Percentiles rank a stretch among this genome's conserved stretches.
Conservation (phyloP, 2,329 filamentous ascomycete species). For the Cordyceps pruinosa region DNA sequence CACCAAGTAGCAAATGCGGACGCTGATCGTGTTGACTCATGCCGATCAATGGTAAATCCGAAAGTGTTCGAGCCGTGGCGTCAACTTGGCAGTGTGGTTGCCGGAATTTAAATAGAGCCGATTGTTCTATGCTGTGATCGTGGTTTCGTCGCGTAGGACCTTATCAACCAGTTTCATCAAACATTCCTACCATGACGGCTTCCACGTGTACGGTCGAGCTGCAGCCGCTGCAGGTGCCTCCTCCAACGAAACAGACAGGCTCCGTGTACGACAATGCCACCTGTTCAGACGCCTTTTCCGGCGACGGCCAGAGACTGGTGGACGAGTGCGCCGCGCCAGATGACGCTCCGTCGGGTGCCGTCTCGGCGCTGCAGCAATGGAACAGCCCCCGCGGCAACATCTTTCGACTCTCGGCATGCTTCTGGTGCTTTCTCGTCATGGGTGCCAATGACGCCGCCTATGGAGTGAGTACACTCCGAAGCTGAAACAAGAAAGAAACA, state of each 20-base stretch:
- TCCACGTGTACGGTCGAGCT: conserved; percentile 4
- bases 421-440: conserved; percentile 51
- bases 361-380: conserved; percentile 32
- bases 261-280: neutral
- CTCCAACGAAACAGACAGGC: neutral
- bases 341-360: neutral
- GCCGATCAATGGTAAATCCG: neutral
- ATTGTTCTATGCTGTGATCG: no score
- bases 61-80: neutral
- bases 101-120: neutral
- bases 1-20: neutral
- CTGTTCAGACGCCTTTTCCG: neutral
- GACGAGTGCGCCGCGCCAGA: conserved; percentile 8
- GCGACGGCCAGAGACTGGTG: neutral
- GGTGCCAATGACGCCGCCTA: conserved; percentile 54
- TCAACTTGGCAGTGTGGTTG: neutral
- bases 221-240: neutral
- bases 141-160: no score
- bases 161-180: neutral
- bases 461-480: conserved; percentile 36
- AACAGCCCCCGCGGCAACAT: conserved; percentile 43
- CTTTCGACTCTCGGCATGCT: conserved; percentile 43
- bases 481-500: neutral
- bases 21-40: neutral
- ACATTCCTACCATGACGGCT: neutral